Evolutionary conservation across 2,329 filamentous ascomycete species (phyloP), one percentile per base, ranked within the genome.

Genomic region (Fusarium sp.): DNA sequence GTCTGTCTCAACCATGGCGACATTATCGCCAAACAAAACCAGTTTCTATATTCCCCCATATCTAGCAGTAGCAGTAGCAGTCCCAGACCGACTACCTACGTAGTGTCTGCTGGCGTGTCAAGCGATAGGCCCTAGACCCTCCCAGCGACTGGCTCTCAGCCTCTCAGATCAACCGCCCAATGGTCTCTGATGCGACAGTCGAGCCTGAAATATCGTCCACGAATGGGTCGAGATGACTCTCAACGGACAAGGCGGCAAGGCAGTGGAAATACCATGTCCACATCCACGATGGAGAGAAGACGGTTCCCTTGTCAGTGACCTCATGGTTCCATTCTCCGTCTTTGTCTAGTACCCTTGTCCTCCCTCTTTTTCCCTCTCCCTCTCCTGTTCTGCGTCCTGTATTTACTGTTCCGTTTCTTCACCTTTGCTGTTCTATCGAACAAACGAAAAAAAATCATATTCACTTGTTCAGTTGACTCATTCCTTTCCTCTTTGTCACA

Each of bases 61-160:
- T 57, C 48, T 59, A 54, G 62, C 31, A 31, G 31, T 31, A 31
- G 31, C 31, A 31, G 28, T 33, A 31, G 28, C 42, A 67, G 45
- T 47, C 38, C 54, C 33, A 24, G 44, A 44, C 48, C 39, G 15
- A n/a, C 38, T 22, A 20, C 66, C 38, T 22, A n/a, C 66, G 54
- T 49, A 61, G 61, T 57, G 47, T 41, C 38, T 36, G 52, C 52
- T 49, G 57, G 64, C 63, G 54, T 72, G 65, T 78, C 71, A 42
- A 72, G 71, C 69, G 72, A 67, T 69, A 61, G 61, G 63, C 68
- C 56, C 59, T 51, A 38, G 51, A 51, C 60, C 49, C 49, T n/a
- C 52, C 41, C 63, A 24, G 63, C 54, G 63, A 77, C 75, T 77
- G 75, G 75, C 55, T 76, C 63, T 64, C 67, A 51, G 48, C 26